A percentile compares a stretch with the other conserved stretches of the same genome.
phyloP scores from a whole-genome alignment of 2,329 filamentous ascomycete species.

The Ambrosiella xylebori region DNA sequence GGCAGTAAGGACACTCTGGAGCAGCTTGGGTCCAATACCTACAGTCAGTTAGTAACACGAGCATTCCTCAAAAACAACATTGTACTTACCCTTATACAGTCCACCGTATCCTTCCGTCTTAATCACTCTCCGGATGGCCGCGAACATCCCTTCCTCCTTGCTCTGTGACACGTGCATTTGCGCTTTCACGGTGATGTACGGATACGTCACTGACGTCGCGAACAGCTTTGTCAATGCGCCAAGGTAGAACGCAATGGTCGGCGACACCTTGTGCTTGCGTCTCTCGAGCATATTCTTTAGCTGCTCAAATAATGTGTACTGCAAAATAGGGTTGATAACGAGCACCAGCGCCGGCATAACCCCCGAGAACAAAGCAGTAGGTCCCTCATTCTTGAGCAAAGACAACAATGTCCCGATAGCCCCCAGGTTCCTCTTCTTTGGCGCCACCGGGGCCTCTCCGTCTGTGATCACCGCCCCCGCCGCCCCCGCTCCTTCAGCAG shows the following conservation, averaged over 20 bases:
- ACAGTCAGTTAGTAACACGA: conserved; percentile 14
- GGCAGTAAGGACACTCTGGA: conserved; percentile 89
- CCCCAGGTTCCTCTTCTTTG: conserved; percentile 37
- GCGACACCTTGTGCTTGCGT: conserved; percentile 49
- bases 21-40: conserved; percentile 94
- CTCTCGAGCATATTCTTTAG: conserved; percentile 81
- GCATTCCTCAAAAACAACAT: background rate
- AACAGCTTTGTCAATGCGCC: conserved; percentile 89
- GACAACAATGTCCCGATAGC: conserved; percentile 69
- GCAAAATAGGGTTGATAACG: conserved; percentile 94
- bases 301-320: conserved; percentile 98
- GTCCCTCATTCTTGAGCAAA: conserved; percentile 70
- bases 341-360: conserved; percentile 84
- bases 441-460: conserved; percentile 13
- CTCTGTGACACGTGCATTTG: conserved; percentile 82
- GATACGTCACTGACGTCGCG: conserved; percentile 86
- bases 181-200: conserved; percentile 97
- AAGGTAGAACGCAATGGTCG: conserved; percentile 73
- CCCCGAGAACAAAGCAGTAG: conserved; percentile 71
- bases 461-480: conserved; percentile 14
- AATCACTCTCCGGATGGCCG: conserved; percentile 62
- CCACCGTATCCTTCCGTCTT: conserved; percentile 81
- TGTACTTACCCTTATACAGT: conserved; percentile 66
- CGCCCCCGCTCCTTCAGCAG: conserved; percentile 14
- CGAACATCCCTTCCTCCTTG: conserved; percentile 61